Conservation (phyloP, 441 rosid species). For the Sinapis alba region DNA sequence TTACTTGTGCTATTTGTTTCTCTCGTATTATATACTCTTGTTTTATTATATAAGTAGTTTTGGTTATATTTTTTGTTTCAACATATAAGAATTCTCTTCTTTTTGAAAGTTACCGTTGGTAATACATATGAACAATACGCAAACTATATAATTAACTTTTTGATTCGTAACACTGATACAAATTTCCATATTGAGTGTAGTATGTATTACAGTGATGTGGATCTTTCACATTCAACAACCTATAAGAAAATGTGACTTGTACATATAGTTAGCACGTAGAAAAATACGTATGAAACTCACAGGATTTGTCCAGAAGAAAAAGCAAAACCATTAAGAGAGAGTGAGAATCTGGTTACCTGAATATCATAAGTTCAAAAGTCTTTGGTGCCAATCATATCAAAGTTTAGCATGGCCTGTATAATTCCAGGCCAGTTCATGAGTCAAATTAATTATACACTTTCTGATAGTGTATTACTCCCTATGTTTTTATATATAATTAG, state of each 20-base stretch:
- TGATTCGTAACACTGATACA: neutral
- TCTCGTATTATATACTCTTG: neutral
- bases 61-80: no score
- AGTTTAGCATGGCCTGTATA: neutral
- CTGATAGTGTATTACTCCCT: neutral
- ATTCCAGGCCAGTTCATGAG: neutral
- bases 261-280: neutral
- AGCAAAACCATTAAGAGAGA: neutral
- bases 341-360: neutral
- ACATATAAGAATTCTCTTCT: neutral
- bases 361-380: neutral
- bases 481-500: no score
- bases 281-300: neutral
- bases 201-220: neutral
- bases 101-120: neutral
- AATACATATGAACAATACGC: neutral
- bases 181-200: neutral
- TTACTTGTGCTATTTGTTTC: neutral
- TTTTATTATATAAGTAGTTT: no score
- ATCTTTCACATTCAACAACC: neutral
- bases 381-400: constrained; percentile 1
- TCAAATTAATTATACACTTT: neutral
- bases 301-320: neutral
- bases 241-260: neutral
- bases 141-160: neutral